Percentiles rank a stretch among this genome's conserved stretches.
Conservation (phyloP, 108 stramenopile species). For the Cyclotella cryptica region DNA sequence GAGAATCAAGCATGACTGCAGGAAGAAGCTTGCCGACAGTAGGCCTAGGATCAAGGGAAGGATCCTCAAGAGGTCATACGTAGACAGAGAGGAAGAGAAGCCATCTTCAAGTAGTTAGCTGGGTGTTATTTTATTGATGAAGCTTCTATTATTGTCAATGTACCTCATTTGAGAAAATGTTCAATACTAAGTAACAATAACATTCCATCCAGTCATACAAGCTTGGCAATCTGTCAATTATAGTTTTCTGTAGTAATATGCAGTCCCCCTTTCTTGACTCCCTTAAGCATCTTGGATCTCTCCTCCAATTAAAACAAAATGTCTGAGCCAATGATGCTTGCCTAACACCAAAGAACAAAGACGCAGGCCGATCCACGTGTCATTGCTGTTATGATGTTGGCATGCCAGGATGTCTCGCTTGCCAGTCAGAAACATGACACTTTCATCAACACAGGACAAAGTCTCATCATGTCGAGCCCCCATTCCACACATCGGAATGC, state of each 20-base stretch:
- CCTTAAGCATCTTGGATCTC: not conserved
- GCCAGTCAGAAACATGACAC: constrained; percentile 2
- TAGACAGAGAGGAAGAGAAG: constrained; percentile 37
- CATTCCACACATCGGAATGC: constrained; percentile 2
- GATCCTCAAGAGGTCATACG: constrained; percentile 84
- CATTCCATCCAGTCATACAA: too few species aligned
- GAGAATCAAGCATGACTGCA: constrained; percentile 98
- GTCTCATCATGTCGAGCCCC: not conserved
- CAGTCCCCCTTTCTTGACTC: not conserved
- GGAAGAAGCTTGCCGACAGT: constrained; percentile 97
- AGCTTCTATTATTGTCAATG: not conserved
- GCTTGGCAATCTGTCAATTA: too few species aligned
- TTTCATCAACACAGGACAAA: constrained; percentile 10
- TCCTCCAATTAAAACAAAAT: not conserved
- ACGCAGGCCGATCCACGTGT: not conserved
- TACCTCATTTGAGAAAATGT: not conserved
- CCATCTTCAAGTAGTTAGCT: not conserved
- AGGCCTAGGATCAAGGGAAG: constrained; percentile 99
- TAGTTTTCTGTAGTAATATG: not conserved
- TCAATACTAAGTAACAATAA: too few species aligned
- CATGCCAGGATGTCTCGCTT: not conserved
- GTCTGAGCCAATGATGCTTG: not conserved
- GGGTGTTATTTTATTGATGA: not conserved
- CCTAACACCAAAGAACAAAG: not conserved
- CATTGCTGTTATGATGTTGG: not conserved